Evolutionary conservation across 1,284 basidiomycete genomes (phyloP), one percentile per base, ranked within the genome.

Genomic region (Cryptococcus jaspeensis): DNA sequence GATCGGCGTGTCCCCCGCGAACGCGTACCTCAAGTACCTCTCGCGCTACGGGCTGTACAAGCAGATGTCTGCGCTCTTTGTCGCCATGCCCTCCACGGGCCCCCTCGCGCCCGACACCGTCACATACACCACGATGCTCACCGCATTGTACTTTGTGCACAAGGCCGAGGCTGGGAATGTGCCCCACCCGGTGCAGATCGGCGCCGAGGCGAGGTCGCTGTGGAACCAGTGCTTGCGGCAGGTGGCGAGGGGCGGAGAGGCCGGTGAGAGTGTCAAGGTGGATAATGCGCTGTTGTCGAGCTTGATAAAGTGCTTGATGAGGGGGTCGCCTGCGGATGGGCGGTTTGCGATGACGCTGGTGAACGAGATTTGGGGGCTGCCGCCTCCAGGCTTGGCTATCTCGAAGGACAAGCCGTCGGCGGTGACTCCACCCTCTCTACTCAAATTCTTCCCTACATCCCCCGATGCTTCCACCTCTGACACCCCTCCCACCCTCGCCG

Each of bases 11-110:
- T 46, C 59, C 9, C 70, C 74, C 13, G 71, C 67, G 7, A 77
- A 77, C 53, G 69, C 75, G 9, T 78, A 78, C 59, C 67, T 78
- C 53, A 70, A 72, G 50, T 74, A 71, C 48, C 62, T 77, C 35
- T 61, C 65, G 2, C 61, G 69, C 22, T 69, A 65, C 22, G 63
- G 67, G 5, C 55, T 72, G 56, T 72, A 61, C 62, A 60, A 65
- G 5, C 70, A 76, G 56, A 74, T 78, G 66, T 59, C 73, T 50
- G 52, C 57, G 6, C 63, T 74, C 4, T 74, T 71, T 53, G 44
- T 71, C 8, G 55, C 62, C 0, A 69, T 77, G 65, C 70, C 72
- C 22, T 50, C 45, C 0, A 22, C 44, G 1, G 75, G 71, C 2
- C 69, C 65, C 0, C 61, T 72, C 3, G 53, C 71, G 0, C 72